Percentiles rank a stretch among this genome's conserved stretches.
phyloP scores from a whole-genome alignment of 257 asterid species.

The Plectranthus barbatus region DNA sequence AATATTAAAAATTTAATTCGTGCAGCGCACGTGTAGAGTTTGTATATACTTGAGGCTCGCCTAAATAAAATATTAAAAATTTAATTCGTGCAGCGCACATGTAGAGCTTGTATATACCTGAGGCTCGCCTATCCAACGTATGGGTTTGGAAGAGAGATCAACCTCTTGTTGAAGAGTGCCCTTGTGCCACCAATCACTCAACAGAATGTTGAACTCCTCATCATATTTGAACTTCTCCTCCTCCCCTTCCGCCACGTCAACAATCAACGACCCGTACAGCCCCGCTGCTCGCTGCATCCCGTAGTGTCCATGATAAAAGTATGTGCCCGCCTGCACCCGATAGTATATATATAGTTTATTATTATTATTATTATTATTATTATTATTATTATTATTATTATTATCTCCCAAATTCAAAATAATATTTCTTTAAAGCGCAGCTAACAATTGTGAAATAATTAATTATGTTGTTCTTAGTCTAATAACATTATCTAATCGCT shows the following conservation, averaged over 20 bases:
- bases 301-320: slow-evolving; percentile 88
- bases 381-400: too few species aligned
- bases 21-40: too few species aligned
- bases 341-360: neutral
- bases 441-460: too few species aligned
- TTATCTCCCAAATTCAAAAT: too few species aligned
- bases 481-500: too few species aligned
- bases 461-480: too few species aligned
- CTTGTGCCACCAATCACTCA: slow-evolving; percentile 91
- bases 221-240: slow-evolving; percentile 52
- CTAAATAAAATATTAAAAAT: neutral
- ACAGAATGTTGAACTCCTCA: slow-evolving; percentile 51
- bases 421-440: too few species aligned
- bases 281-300: slow-evolving; percentile 96
- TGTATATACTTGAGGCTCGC: too few species aligned
- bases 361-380: too few species aligned
- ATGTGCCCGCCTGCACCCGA: slow-evolving; percentile 69
- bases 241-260: slow-evolving; percentile 55
- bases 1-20: too few species aligned
- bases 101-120: slow-evolving; percentile 54
- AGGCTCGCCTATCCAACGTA: slow-evolving; percentile 92
- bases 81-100: too few species aligned
- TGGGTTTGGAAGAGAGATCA: slow-evolving; percentile 63
- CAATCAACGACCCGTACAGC: slow-evolving; percentile 63
- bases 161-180: slow-evolving; percentile 49